phyloP scores from a whole-genome alignment of 2,329 filamentous ascomycete species.

The Sporothrix humicola region DNA sequence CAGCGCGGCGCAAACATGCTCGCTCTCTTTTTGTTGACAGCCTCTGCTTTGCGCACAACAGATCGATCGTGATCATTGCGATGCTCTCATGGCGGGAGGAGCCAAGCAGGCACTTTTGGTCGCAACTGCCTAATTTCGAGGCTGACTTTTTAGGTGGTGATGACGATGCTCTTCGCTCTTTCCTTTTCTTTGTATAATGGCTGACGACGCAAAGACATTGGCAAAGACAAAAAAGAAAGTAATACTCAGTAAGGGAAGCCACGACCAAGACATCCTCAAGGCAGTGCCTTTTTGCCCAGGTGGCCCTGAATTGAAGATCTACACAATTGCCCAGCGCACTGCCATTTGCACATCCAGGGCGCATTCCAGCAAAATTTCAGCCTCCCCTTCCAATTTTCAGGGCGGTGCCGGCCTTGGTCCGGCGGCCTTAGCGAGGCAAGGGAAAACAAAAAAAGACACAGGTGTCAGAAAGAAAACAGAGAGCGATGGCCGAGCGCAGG shows the following conservation, averaged over 20 bases:
- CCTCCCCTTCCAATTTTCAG: neutral
- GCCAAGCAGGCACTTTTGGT: slow-evolving; percentile 7
- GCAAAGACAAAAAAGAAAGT: neutral
- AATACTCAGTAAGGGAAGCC: neutral
- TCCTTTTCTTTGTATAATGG: neutral
- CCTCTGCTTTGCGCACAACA: slow-evolving; percentile 14
- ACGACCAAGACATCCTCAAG: neutral
- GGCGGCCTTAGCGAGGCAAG: neutral
- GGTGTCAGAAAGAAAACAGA: neutral
- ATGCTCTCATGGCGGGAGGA: neutral
- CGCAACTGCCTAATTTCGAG: neutral
- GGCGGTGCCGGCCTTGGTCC: slow-evolving; percentile 26
- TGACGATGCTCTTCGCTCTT: slow-evolving; percentile 9
- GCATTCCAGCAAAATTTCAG: neutral
- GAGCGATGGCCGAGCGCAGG: slow-evolving; percentile 3
- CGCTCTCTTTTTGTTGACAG: neutral
- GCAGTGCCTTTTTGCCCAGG: neutral
- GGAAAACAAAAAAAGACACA: neutral
- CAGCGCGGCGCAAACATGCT: neutral
- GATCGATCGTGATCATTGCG: neutral
- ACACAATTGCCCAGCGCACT: slow-evolving; percentile 20
- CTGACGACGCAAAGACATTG: neutral
- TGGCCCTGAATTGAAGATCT: neutral
- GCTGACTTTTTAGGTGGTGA: neutral
- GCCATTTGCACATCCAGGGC: slow-evolving; percentile 18